phyloP scores from a whole-genome alignment of 306 rosid genomes.

The Casuarina cunninghamiana region DNA sequence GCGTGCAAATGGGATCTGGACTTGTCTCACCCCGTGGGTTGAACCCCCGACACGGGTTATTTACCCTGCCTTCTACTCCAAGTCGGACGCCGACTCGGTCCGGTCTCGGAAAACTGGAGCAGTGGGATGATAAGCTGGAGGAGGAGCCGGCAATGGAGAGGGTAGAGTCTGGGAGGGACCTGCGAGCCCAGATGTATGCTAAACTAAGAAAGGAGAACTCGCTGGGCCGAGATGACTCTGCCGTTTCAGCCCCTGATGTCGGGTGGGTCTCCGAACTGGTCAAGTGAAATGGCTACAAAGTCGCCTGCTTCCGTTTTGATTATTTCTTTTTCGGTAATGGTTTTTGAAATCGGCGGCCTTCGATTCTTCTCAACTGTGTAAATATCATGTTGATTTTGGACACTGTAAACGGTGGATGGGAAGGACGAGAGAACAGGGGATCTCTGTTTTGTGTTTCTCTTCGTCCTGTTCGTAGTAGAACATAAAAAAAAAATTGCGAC shows the following conservation, averaged over 20 bases:
- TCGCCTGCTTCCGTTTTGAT: neutral
- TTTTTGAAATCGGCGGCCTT: constrained; percentile 24
- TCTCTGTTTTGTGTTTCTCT: constrained; percentile 25
- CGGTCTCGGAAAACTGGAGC: constrained; percentile 12
- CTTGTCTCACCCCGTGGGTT: constrained; percentile 36
- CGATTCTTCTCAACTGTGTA: constrained; percentile 34
- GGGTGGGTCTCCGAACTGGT: constrained; percentile 71
- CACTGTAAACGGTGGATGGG: constrained; percentile 31
- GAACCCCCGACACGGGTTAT: constrained; percentile 33
- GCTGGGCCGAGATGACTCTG: constrained; percentile 25
- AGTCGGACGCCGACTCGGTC: constrained; percentile 7
- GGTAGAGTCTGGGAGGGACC: constrained; percentile 74
- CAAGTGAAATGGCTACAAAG: constrained; percentile 26
- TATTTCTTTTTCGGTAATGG: constrained; percentile 18
- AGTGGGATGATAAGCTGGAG: constrained; percentile 31
- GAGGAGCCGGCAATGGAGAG: constrained; percentile 82
- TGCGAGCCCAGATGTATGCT: constrained; percentile 67
- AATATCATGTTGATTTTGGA: constrained; percentile 11
- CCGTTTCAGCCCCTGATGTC: constrained; percentile 44
- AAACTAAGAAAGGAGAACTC: constrained; percentile 67
- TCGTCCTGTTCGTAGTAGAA: neutral
- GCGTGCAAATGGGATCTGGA: constrained; percentile 18
- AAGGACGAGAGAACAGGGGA: neutral
- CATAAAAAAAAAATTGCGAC: neutral
- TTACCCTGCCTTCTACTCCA: constrained; percentile 29